Conservation (phyloP, 139 green algal genomes). For the Nannochloris sp. region DNA sequence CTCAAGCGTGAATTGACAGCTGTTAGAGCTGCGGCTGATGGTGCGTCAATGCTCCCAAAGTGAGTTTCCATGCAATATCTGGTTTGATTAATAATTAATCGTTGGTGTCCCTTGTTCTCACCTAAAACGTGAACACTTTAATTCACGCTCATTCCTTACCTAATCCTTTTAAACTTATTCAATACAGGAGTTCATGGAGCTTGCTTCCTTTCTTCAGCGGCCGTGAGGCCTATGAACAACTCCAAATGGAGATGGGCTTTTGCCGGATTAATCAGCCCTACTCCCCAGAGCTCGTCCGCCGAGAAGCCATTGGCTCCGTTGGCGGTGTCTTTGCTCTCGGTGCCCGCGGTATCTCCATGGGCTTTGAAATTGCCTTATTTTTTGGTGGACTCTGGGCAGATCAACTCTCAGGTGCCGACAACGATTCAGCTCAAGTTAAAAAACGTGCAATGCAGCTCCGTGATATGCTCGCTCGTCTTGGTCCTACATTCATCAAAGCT, state of each 20-base stretch:
- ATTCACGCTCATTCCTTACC: background rate
- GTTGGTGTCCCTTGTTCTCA: too few species aligned
- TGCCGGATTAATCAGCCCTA: slow-evolving; percentile 38
- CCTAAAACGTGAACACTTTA: background rate
- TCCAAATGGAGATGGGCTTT: slow-evolving; percentile 46
- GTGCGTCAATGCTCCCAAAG: background rate
- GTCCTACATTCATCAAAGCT: slow-evolving; percentile 97
- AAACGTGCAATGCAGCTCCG: slow-evolving; percentile 73
- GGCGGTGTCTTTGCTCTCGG: background rate
- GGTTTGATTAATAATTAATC: too few species aligned
- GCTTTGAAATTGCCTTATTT: slow-evolving; percentile 16
- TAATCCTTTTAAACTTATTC: background rate
- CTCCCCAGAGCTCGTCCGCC: slow-evolving; percentile 29
- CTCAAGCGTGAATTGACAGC: background rate
- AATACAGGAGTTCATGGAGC: slow-evolving; percentile 2
- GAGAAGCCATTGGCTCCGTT: slow-evolving; percentile 6
- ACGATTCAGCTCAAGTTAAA: slow-evolving; percentile 36
- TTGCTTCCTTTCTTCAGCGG: slow-evolving; percentile 5
- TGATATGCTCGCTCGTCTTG: slow-evolving; percentile 77
- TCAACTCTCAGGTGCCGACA: slow-evolving; percentile 6
- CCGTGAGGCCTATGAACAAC: slow-evolving; percentile 33
- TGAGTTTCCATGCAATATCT: too few species aligned
- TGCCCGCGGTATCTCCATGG: slow-evolving; percentile 9
- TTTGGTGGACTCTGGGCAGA: slow-evolving; percentile 14
- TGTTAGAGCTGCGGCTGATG: background rate